Evolutionary conservation across 768 basidiomycete genomes (phyloP).

Genomic region (Termitomyces heimii): DNA sequence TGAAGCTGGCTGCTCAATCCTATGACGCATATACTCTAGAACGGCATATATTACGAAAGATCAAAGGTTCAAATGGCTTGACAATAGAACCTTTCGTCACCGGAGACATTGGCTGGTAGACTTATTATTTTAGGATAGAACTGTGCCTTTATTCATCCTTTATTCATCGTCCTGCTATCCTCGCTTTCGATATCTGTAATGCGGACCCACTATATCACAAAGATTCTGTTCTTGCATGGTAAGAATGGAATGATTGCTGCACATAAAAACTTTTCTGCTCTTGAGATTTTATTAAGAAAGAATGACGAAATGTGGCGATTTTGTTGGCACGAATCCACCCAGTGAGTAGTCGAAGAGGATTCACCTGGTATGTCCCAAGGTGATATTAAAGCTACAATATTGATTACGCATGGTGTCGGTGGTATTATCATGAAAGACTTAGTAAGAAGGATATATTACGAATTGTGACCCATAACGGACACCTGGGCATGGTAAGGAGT

Average conservation of each 20-base stretch:
- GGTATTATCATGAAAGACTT: too few relatives aligned
- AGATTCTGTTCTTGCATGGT: background rate
- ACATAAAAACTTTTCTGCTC: background rate
- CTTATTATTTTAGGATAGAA: background rate
- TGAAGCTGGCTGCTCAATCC: constrained; percentile 68
- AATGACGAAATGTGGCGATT: background rate
- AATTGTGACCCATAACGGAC: too few relatives aligned
- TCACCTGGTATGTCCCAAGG: too few relatives aligned
- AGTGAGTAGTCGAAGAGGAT: too few relatives aligned
- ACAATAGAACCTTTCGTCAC: constrained; percentile 54
- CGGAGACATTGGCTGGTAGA: constrained; percentile 69
- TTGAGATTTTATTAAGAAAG: background rate
- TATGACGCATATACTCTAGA: constrained; percentile 80
- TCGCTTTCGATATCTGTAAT: background rate
- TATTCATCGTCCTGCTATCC: constrained; percentile 9
- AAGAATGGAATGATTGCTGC: background rate
- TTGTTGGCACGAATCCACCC: background rate
- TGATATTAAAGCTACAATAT: too few relatives aligned
- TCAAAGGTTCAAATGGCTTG: constrained; percentile 49
- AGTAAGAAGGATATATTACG: background rate
- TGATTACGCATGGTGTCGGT: background rate
- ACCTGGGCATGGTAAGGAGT: too few relatives aligned
- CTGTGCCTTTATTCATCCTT: background rate
- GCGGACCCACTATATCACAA: background rate
- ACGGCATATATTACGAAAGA: constrained; percentile 68